These are phyloP conservation scores for Tylopilus rubrobrunneus DNA, from an alignment of 768 basidiomycete genomes.

Conservation along the genomic window DNA sequence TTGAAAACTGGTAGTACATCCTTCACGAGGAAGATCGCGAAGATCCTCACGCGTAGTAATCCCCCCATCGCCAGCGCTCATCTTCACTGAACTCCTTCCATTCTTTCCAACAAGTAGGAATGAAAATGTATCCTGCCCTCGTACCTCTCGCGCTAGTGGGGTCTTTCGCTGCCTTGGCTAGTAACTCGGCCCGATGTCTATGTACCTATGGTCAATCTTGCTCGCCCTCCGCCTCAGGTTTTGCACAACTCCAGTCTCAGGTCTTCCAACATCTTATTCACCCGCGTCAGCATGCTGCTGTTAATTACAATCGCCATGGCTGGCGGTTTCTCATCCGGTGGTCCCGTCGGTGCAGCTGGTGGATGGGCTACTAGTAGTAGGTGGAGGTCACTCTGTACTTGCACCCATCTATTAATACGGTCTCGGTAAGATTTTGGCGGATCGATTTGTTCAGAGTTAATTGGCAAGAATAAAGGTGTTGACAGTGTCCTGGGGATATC, in stretches of 20 bases:
- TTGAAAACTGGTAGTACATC: too few species aligned
- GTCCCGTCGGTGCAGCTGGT: too few species aligned
- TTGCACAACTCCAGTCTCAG: constrained; percentile 13
- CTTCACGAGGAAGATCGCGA: neutral
- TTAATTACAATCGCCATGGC: too few species aligned
- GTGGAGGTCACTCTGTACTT: too few species aligned
- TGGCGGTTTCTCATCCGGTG: constrained; percentile 19
- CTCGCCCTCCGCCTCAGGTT: constrained; percentile 15
- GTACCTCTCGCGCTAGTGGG: neutral
- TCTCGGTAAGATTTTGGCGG: too few species aligned
- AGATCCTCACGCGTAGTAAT: neutral
- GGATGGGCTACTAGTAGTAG: too few species aligned
- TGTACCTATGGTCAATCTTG: constrained; percentile 18
- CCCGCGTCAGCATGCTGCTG: neutral
- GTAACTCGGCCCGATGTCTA: constrained; percentile 7
- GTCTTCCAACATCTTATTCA: constrained; percentile 15
- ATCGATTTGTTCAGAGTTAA: too few species aligned
- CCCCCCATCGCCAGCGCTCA: too few species aligned
- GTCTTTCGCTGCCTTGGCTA: neutral
- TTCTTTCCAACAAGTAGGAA: neutral
- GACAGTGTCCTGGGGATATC: too few species aligned
- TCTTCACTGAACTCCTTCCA: neutral
- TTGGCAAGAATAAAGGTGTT: too few species aligned
- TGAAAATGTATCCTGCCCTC: neutral
- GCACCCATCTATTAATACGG: too few species aligned